Conservation (phyloP, 768 basidiomycete genomes). For the Obba rivulosa region DNA sequence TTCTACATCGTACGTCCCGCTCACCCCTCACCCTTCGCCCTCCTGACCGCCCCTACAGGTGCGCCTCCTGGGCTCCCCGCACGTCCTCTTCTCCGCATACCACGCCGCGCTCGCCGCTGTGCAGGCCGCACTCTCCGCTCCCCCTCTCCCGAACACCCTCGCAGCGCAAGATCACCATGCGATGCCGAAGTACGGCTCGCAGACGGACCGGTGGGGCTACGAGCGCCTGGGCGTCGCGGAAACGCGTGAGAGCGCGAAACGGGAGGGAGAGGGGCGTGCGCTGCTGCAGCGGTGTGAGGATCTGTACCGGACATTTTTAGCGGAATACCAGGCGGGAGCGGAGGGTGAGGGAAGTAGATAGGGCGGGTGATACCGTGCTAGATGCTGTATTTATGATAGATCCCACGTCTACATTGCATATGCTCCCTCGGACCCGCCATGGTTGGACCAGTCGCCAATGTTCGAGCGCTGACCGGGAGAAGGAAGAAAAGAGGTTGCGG, state of each 20-base stretch:
- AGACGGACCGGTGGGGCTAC: conserved; percentile 51
- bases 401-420: too few species aligned
- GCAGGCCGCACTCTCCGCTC: conserved; percentile 58
- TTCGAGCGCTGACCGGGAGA: too few species aligned
- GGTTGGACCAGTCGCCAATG: too few species aligned
- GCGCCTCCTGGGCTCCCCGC: conserved; percentile 59
- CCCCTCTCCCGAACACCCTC: conserved; percentile 12
- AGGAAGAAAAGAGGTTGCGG: too few species aligned
- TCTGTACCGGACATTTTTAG: conserved; percentile 39
- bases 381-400: too few species aligned
- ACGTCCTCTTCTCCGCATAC: conserved; percentile 57
- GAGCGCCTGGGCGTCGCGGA: conserved; percentile 45
- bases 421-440: too few species aligned
- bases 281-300: conserved; percentile 52
- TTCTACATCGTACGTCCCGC: conserved; percentile 59
- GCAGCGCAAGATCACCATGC: conserved; percentile 6
- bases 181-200: conserved; percentile 50
- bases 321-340: conserved; percentile 18
- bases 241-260: conserved; percentile 46
- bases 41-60: conserved; percentile 39
- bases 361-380: background rate
- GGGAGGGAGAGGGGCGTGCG: conserved; percentile 38
- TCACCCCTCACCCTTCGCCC: background rate
- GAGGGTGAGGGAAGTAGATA: background rate
- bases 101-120: conserved; percentile 66